Base-by-base conservation (phyloP, 306 rosid species). In the Medicago lupulina region DNA sequence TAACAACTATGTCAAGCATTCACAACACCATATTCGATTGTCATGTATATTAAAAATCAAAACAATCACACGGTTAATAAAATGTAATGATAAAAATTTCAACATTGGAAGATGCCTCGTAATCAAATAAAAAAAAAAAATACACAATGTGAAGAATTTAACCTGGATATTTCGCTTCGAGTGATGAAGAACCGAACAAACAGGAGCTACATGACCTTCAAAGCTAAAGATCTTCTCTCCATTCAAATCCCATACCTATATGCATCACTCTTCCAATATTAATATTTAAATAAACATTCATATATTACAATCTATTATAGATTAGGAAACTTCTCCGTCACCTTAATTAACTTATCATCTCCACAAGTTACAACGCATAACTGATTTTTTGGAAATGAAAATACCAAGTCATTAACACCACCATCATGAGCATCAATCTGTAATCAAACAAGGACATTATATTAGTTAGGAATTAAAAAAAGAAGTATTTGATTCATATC, bases 371-470 rank as follows among this genome's bases (percentile, higher is more conserved):
- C 86, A 73, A 92, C 43, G 50, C 89, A 85, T 47, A 83, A 84
- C 16, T 87, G 82, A 49, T 79, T 85, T 61, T 87, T 76, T 47
- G 84, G 88, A 83, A 81, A 54, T 51, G 89, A 90, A 79, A 92
- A 92, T 18, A 84, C 87, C 81, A 89, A 73, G 84, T 92, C 97
- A 80, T 92, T 89, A 68, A 92, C 96, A 54, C 84, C 55, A 76
- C 97, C 97, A 36, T 23, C 64, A 77, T 92, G 92, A 78, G 97
- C 97, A 46, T 88, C 89, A 75, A 89, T 80, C 97, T 92, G 82
- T 36, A 38, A 67, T n/a, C 25, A 51, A 63, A 2, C 21, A 79
- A 25, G 44, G 8, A 76, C 43, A 13, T 34, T 10, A 79, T 81
- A 34, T 81, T 19, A 38, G 10, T 36, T 41, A 72, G 16, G 49